A percentile compares a stretch with the other conserved stretches of the same genome.
Evolutionary conservation across 2,329 filamentous ascomycete species (phyloP).

Genomic region (Fusarium proliferatum): DNA sequence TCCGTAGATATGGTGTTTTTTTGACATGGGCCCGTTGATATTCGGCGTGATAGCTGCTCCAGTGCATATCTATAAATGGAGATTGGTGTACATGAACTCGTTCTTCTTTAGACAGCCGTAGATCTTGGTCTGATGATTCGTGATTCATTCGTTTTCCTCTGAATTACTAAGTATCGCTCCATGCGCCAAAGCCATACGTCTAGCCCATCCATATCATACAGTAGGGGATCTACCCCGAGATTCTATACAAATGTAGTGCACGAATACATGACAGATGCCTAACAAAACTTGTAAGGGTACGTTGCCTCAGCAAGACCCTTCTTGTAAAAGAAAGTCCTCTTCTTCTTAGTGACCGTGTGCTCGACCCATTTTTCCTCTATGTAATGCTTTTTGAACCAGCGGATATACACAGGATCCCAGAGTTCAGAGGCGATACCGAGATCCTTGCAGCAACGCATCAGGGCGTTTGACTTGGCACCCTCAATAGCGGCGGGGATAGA

Average conservation of each 20-base stretch:
- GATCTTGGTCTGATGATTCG: background rate
- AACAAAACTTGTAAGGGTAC: constrained; percentile 65
- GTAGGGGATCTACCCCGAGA: background rate
- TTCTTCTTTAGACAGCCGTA: background rate
- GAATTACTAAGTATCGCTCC: constrained; percentile 12
- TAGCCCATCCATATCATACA: constrained; percentile 32
- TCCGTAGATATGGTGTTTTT: constrained; percentile 15
- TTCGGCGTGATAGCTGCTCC: background rate
- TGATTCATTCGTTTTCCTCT: constrained; percentile 5
- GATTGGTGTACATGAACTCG: constrained; percentile 9
- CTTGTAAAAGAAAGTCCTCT: constrained; percentile 85
- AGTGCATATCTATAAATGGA: constrained; percentile 28
- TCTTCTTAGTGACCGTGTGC: constrained; percentile 87
- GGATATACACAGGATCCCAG: constrained; percentile 94
- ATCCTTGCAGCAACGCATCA: constrained; percentile 99
- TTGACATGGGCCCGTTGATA: constrained; percentile 21
- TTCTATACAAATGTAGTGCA: constrained; percentile 18
- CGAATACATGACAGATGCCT: background rate
- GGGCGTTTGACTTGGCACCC: constrained; percentile 96
- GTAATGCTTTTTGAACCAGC: constrained; percentile 79
- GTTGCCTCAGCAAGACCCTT: constrained; percentile 79
- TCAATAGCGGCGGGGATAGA: constrained; percentile 94
- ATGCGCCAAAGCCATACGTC: constrained; percentile 17
- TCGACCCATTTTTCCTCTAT: constrained; percentile 90
- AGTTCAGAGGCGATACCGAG: constrained; percentile 93